These are phyloP conservation scores for Rhododendron ovatum DNA, from an alignment of 148 eudicot genomes.

Conservation along the genomic window DNA sequence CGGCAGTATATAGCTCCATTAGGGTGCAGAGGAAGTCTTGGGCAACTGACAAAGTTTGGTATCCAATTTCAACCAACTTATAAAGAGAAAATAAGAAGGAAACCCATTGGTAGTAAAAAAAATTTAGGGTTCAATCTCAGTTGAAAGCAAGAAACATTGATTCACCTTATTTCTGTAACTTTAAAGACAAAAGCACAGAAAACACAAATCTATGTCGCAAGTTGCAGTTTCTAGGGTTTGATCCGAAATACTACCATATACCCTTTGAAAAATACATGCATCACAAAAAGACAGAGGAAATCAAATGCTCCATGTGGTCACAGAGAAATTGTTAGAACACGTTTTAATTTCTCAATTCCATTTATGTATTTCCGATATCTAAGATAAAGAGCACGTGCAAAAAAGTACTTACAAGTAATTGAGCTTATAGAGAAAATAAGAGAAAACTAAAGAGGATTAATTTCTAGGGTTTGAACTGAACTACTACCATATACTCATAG, in stretches of 20 bases:
- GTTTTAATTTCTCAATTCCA: neutral
- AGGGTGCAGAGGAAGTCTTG: neutral
- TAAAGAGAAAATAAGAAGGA: neutral
- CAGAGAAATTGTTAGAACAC: neutral
- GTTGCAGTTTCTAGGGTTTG: constrained; percentile 24
- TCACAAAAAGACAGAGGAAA: neutral
- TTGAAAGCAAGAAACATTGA: neutral
- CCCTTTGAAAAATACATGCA: neutral
- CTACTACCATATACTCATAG: neutral
- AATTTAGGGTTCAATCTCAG: neutral
- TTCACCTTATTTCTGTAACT: neutral
- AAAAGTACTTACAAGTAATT: too few species aligned
- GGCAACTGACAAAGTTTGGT: neutral
- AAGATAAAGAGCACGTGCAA: neutral
- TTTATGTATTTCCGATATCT: neutral
- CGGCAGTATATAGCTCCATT: neutral
- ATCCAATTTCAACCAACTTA: neutral
- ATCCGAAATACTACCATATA: constrained; percentile 25
- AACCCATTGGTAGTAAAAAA: neutral
- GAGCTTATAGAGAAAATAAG: too few species aligned
- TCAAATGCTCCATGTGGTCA: neutral
- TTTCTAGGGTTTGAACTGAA: constrained; percentile 34
- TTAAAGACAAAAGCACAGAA: neutral
- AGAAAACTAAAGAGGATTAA: too few species aligned
- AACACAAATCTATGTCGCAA: constrained; percentile 1